Base-by-base conservation (phyloP, 345 rosid genomes). In the Syzygium oleosum region DNA sequence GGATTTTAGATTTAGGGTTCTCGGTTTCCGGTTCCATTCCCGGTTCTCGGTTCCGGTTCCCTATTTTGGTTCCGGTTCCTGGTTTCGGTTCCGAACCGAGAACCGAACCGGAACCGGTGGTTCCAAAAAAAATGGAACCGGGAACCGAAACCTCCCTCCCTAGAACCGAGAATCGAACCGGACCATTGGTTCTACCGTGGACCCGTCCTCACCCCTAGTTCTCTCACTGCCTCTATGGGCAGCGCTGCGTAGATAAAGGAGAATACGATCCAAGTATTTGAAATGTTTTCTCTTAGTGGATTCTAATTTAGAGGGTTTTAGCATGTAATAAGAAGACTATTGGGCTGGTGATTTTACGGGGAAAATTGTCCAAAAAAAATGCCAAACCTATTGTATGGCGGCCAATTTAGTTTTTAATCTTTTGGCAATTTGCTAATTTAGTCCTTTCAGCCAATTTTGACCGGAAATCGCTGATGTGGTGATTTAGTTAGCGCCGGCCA, bases 401-500 rank as follows among this genome's bases (percentile, higher is more conserved):
- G 9, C 1, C 5, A 29, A 65, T 29, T 61, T 29, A 34, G 10
- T 65, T 16, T 2, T 34, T 15, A 65, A 2, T 1, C 8, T 65
- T 65, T 29, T 6, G 38, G 16, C 1, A 0, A 58, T 7, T 7
- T 29, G 31, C 11, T 22, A 31, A 29, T 15, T 65, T 65, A 55
- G 4, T 55, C 12, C 3, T 51, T 51, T 51, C 0, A 13, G 52
- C 52, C 11, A 51, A 51, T 51, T 51, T 43, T 43, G 46, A 43
- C 6, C 1, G 46, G 46, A 43, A 9, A 55, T 22, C 2, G 0
- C 23, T 3, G 27, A 55, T 55, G 59, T 3, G 12, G 23, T 0
- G 12, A 27, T 63, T 4, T 63, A 6, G 31, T 14, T 0, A 14
- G 0, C 0, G 0, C 0, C 0, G 0, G 15, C 19, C 2, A 12